Evolutionary conservation across 148 eudicot genomes (phyloP).

Genomic region (Chenopodium berlandieri): DNA sequence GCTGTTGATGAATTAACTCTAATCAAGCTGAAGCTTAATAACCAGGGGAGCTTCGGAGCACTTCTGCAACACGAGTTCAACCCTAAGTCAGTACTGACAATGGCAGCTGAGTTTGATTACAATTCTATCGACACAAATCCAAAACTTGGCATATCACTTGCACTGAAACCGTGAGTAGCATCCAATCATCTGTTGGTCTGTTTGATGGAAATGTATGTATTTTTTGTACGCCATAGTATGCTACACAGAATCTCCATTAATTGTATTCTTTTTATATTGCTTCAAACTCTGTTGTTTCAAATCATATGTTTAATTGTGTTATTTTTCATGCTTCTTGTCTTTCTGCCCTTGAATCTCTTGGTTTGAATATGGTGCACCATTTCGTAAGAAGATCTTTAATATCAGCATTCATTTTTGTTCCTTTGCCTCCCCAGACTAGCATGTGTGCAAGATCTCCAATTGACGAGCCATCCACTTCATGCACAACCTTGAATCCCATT

Average conservation of each 20-base stretch:
- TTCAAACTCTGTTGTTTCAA: not conserved
- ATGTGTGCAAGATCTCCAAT: conserved; percentile 59
- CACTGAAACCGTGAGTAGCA: conserved; percentile 60
- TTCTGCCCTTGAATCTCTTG: conserved; percentile 8
- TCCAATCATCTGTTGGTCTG: not conserved
- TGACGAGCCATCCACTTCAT: conserved; percentile 71
- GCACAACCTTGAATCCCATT: conserved; percentile 77
- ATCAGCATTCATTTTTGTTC: conserved; percentile 87
- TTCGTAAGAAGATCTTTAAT: conserved; percentile 56
- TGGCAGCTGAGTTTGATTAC: conserved; percentile 84
- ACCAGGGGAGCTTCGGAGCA: conserved; percentile 66
- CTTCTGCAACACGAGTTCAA: conserved; percentile 79
- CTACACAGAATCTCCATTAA: not conserved
- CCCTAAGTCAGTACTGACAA: conserved; percentile 66
- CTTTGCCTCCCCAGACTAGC: conserved; percentile 92
- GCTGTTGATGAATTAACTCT: conserved; percentile 62
- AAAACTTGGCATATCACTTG: conserved; percentile 74
- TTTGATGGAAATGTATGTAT: not conserved
- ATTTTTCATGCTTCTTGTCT: not conserved
- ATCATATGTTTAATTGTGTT: not conserved
- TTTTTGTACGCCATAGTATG: not conserved
- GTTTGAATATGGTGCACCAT: conserved; percentile 69
- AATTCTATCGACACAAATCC: conserved; percentile 67
- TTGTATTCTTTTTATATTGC: not conserved
- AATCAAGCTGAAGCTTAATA: conserved; percentile 68